A percentile compares a stretch with the other conserved stretches of the same genome.
These are phyloP conservation scores for Pichia sp. DNA, from an alignment of 1,139 yeast species.

Conservation along the genomic window DNA sequence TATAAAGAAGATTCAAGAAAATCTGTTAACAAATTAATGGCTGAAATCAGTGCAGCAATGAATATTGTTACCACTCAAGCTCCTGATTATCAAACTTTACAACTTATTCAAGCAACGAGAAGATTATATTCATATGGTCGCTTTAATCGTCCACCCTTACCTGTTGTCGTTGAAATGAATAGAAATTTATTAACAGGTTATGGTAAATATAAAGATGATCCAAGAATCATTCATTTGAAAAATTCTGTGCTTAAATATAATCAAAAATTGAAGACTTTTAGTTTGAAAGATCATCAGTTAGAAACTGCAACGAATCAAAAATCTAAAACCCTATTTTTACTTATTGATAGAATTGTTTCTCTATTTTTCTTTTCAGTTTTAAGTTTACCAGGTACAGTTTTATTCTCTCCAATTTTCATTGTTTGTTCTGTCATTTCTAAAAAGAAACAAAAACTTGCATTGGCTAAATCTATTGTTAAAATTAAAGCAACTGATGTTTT, in stretches of 20 bases:
- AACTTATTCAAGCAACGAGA: slow-evolving; percentile 72
- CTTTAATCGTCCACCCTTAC: slow-evolving; percentile 42
- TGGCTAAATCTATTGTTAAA: slow-evolving; percentile 62
- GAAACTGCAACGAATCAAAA: slow-evolving; percentile 42
- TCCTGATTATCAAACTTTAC: slow-evolving; percentile 67
- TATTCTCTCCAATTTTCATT: slow-evolving; percentile 64
- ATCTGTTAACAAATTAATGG: slow-evolving; percentile 51
- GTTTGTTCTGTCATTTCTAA: slow-evolving; percentile 49
- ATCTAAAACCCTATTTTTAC: slow-evolving; percentile 33
- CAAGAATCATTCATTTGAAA: slow-evolving; percentile 48
- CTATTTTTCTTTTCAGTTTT: slow-evolving; percentile 37
- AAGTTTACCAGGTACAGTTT: slow-evolving; percentile 60
- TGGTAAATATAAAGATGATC: slow-evolving; percentile 52
- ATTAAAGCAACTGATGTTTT: slow-evolving; percentile 67
- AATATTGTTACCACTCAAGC: slow-evolving; percentile 70
- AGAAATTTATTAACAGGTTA: slow-evolving; percentile 63
- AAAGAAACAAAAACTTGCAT: slow-evolving; percentile 54
- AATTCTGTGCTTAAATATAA: slow-evolving; percentile 51
- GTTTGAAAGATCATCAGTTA: slow-evolving; percentile 67
- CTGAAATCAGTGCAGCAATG: slow-evolving; percentile 49
- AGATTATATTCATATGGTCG: slow-evolving; percentile 49
- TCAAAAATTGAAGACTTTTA: slow-evolving; percentile 44
- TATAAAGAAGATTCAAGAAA: slow-evolving; percentile 53
- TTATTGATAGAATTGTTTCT: slow-evolving; percentile 36
- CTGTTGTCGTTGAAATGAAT: slow-evolving; percentile 66